phyloP scores from a whole-genome alignment of 1,139 yeast species.

The Scheffersomyces lignicola region DNA sequence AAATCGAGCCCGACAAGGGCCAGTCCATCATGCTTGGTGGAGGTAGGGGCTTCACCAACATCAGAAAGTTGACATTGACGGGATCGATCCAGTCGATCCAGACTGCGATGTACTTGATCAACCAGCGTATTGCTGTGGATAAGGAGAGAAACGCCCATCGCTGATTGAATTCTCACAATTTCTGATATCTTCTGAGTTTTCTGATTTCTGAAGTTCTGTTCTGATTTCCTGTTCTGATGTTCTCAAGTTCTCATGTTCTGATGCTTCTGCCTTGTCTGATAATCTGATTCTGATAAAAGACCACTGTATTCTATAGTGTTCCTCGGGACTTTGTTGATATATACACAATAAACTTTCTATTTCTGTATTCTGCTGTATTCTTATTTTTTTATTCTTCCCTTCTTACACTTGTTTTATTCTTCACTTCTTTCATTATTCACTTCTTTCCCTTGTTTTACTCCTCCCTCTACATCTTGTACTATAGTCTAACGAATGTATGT shows the following conservation, averaged over 20 bases:
- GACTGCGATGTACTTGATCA: conserved; percentile 74
- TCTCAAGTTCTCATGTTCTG: neutral
- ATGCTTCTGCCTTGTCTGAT: neutral
- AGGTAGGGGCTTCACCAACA: conserved; percentile 54
- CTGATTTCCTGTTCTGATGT: neutral
- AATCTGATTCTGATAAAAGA: too few relatives aligned
- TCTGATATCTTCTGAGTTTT: neutral
- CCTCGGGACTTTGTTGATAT: conserved; percentile 1
- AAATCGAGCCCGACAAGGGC: conserved; percentile 57
- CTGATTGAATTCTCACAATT: neutral
- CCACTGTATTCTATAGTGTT: too few relatives aligned
- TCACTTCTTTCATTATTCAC: neutral
- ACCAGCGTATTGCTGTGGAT: conserved; percentile 71
- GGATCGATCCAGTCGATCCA: conserved; percentile 73
- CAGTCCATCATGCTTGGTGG: conserved; percentile 54
- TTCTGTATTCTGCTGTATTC: too few relatives aligned
- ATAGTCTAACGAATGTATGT: conserved; percentile 2
- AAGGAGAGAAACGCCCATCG: conserved; percentile 42
- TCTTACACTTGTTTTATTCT: neutral
- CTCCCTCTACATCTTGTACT: neutral
- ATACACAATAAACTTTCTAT: conserved; percentile 1
- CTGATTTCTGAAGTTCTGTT: neutral
- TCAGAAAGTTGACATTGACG: conserved; percentile 67
- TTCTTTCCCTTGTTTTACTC: neutral
- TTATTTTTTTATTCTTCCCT: too few relatives aligned